These are phyloP conservation scores for Phylloporus sp. DNA, from an alignment of 768 basidiomycete genomes.

Conservation along the genomic window DNA sequence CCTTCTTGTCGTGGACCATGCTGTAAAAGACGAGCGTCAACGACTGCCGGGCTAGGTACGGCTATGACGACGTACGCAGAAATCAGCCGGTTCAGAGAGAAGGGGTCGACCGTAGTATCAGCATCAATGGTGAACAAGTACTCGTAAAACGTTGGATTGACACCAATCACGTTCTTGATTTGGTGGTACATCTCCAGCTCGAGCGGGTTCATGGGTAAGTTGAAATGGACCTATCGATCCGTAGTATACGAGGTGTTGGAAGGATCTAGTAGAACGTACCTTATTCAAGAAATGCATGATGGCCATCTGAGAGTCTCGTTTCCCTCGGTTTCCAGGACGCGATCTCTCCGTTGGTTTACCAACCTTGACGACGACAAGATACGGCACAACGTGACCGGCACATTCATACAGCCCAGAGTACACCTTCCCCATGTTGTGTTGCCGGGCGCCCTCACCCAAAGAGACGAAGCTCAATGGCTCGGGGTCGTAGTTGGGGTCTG, in stretches of 20 bases:
- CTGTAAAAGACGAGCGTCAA: slow-evolving; percentile 36
- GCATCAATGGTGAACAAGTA: slow-evolving; percentile 92
- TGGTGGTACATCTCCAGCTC: slow-evolving; percentile 99
- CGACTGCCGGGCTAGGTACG: background rate
- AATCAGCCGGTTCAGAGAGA: slow-evolving; percentile 85
- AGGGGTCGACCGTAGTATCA: slow-evolving; percentile 88
- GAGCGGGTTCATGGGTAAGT: slow-evolving; percentile 91
- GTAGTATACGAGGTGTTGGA: background rate
- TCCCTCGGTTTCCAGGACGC: slow-evolving; percentile 95
- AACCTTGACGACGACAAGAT: slow-evolving; percentile 86
- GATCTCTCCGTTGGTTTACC: slow-evolving; percentile 93
- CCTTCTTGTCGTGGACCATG: slow-evolving; percentile 95
- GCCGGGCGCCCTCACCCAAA: slow-evolving; percentile 90
- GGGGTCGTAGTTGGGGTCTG: slow-evolving; percentile 87
- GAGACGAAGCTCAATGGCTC: slow-evolving; percentile 94
- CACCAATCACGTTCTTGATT: slow-evolving; percentile 99
- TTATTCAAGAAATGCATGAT: slow-evolving; percentile 98
- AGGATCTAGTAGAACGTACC: slow-evolving; percentile 37
- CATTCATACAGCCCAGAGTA: slow-evolving; percentile 95
- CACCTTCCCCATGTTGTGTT: slow-evolving; percentile 98
- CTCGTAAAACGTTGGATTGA: slow-evolving; percentile 98
- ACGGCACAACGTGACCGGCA: slow-evolving; percentile 93
- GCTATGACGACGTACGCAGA: slow-evolving; percentile 69
- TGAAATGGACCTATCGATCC: slow-evolving; percentile 80
- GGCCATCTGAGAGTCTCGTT: slow-evolving; percentile 95